A percentile compares a stretch with the other conserved stretches of the same genome.
These are phyloP conservation scores for Asterochloris sp. DNA, from an alignment of 139 green algal species.

Conservation along the genomic window DNA sequence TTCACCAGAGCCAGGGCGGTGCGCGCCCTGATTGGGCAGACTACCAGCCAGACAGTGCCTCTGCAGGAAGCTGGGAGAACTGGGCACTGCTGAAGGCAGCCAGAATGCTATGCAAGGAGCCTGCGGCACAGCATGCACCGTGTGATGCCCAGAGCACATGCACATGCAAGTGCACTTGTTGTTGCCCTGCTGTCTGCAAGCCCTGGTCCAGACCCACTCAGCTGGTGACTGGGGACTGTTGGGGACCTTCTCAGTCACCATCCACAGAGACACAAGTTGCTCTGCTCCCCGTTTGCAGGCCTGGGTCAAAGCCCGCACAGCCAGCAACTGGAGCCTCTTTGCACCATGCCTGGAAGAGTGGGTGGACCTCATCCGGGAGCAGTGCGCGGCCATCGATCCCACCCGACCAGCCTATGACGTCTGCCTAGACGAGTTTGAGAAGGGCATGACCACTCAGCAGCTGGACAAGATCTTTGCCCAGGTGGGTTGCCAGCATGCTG, in stretches of 20 bases:
- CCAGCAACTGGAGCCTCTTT: slow-evolving; percentile 74
- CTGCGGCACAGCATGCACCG: too few relatives aligned
- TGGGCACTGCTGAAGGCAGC: too few relatives aligned
- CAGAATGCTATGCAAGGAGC: too few relatives aligned
- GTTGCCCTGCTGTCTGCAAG: too few relatives aligned
- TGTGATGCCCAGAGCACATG: neutral
- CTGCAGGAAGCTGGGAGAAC: too few relatives aligned
- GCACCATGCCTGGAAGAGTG: slow-evolving; percentile 77
- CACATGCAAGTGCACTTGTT: neutral
- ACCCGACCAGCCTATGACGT: slow-evolving; percentile 65
- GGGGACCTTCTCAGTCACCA: too few relatives aligned
- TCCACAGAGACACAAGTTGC: too few relatives aligned
- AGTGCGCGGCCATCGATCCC: slow-evolving; percentile 42
- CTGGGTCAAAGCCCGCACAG: slow-evolving; percentile 76
- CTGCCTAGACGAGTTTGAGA: slow-evolving; percentile 87
- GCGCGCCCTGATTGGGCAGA: too few relatives aligned
- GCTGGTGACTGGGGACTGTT: too few relatives aligned
- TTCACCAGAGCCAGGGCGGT: too few relatives aligned
- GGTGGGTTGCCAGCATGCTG: slow-evolving; percentile 19
- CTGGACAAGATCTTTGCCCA: slow-evolving; percentile 82
- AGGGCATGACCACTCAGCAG: slow-evolving; percentile 64
- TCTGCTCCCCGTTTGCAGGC: slow-evolving; percentile 27
- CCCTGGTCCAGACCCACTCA: too few relatives aligned
- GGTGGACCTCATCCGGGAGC: slow-evolving; percentile 63
- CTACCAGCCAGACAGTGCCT: too few relatives aligned